Evolutionary conservation across 2,329 filamentous ascomycete genomes (phyloP).

Genomic region (Boeremia exigua): DNA sequence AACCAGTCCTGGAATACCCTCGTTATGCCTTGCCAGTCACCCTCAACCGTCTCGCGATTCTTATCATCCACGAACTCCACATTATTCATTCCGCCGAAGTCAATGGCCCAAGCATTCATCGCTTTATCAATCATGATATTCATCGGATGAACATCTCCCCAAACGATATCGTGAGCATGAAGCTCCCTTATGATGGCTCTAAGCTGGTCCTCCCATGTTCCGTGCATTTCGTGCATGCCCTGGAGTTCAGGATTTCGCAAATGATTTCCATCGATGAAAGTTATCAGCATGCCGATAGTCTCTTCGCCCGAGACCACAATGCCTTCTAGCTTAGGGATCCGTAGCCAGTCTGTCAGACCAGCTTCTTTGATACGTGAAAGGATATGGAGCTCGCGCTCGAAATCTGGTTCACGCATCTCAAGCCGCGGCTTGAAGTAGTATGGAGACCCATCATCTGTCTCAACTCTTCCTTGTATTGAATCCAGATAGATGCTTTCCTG

Average conservation of each 20-base stretch:
- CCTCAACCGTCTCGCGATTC: constrained; percentile 41
- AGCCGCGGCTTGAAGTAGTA: constrained; percentile 17
- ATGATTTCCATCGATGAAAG: constrained; percentile 3
- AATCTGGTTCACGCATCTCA: constrained; percentile 7
- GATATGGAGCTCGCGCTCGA: constrained; percentile 8
- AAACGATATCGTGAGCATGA: constrained; percentile 24
- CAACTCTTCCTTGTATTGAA: constrained; percentile 5
- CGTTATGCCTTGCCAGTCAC: constrained; percentile 28
- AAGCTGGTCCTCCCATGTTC: constrained; percentile 11
- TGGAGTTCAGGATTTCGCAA: neutral
- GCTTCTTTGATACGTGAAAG: constrained; percentile 1
- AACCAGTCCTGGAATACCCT: neutral
- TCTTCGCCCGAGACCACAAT: constrained; percentile 7
- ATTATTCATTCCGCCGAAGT: constrained; percentile 48
- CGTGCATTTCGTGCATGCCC: neutral
- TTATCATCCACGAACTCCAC: constrained; percentile 48
- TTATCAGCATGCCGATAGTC: constrained; percentile 10
- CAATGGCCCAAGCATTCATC: constrained; percentile 45
- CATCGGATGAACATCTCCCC: constrained; percentile 28
- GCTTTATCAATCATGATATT: constrained; percentile 44
- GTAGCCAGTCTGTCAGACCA: constrained; percentile 1
- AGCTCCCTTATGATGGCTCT: constrained; percentile 14
- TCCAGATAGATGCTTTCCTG: neutral
- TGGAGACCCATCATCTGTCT: constrained; percentile 1
- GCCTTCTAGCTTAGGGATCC: constrained; percentile 7